Evolutionary conservation across 805 yeast species (phyloP), one percentile per base, ranked within the genome.

Genomic region (Saccharomycopsis babjevae): DNA sequence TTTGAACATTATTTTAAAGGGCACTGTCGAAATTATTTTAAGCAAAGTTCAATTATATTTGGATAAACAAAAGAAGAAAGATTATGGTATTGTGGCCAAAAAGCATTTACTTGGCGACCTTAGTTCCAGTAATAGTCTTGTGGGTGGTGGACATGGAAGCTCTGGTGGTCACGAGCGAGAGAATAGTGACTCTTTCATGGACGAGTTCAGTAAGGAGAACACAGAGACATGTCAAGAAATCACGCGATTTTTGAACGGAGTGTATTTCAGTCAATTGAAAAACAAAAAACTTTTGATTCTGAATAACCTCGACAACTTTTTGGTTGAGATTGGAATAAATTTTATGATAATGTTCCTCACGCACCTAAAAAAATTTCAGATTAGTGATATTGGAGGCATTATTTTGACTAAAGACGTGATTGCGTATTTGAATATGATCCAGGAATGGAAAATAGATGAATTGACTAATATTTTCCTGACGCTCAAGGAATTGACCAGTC

Each of bases 321-420:
- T 88, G 54, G 72, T 73, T 10, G 82, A 79, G 58, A 73, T 88
- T 10, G 94, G 96, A 1, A 70, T 77, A 59, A 78, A 77, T 28
- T 75, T 87, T 46, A 78, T 86, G 66, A 77, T 77, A 32, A 76
- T 82, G 54, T 73, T 93, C 56, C 74, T 89, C 66, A 81, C 78
- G 32, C 97, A 92, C 69, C 85, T 86, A 70, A 84, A 84, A 63
- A 87, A 84, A 67, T 88, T 83, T 69, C 83, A 82, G 50, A 89
- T 92, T 65, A 88, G 83, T 66, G 83, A 90, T 1, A 82, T 84
- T 6, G 98, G 97, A 59, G 97, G 96, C 36, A 78, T 86, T 63
- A 82, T 87, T 15, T 80, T 89, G 15, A 88, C 96, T 0, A 88
- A 86, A 67, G 97, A 92, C 72, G 83, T 88, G 7, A 86, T 88